Conservation (phyloP, 441 rosid species). For the Arabidopsis hybrid region DNA sequence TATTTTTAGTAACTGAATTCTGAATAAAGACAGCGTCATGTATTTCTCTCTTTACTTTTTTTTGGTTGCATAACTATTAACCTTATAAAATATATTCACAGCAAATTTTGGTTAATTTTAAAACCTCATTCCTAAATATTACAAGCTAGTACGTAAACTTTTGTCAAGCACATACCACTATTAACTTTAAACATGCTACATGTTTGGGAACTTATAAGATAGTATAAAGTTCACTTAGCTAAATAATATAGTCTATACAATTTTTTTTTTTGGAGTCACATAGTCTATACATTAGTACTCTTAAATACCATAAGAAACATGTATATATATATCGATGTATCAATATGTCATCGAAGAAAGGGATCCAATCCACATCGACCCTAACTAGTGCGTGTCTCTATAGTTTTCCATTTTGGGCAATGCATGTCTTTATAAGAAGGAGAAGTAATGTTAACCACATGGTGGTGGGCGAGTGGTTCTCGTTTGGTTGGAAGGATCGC, state of each 20-base stretch:
- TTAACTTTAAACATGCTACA: background rate
- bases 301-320: background rate
- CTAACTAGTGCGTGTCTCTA: background rate
- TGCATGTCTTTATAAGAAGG: background rate
- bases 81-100: constrained; percentile 2
- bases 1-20: constrained; percentile 34
- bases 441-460: too few species aligned
- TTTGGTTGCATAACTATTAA: background rate
- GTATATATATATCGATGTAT: background rate
- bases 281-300: background rate
- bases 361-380: background rate
- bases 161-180: background rate
- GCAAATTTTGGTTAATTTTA: background rate
- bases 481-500: too few species aligned
- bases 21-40: background rate
- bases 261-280: too few species aligned
- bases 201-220: background rate
- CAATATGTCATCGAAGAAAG: background rate
- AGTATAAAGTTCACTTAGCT: background rate
- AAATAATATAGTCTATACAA: too few species aligned
- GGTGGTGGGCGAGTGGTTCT: too few species aligned
- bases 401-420: background rate
- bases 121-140: background rate
- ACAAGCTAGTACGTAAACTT: background rate
- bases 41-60: constrained; percentile 9